A percentile compares a stretch with the other conserved stretches of the same genome.
phyloP scores from a whole-genome alignment of 176 grass and related monocot genomes.

The Leersia perrieri region DNA sequence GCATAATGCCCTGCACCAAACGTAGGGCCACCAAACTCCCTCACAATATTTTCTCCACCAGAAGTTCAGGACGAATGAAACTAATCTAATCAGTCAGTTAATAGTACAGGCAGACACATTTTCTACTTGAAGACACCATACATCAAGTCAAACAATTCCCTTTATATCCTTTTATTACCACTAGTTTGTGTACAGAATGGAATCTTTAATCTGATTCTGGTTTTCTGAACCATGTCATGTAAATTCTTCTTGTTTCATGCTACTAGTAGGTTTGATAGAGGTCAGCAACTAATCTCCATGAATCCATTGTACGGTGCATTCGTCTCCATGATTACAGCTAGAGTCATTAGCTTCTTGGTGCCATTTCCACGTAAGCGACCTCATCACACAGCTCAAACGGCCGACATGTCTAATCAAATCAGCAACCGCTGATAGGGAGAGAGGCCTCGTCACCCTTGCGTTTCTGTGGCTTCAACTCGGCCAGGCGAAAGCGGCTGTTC shows the following conservation, averaged over 20 bases:
- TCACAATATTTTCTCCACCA: not conserved
- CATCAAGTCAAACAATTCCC: not conserved
- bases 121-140: not conserved
- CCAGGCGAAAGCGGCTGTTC: not conserved
- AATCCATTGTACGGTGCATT: not conserved
- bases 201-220: not conserved
- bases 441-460: constrained; percentile 2
- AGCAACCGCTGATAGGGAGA: not conserved
- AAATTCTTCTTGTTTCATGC: not conserved
- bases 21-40: not conserved
- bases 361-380: not conserved
- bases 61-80: not conserved
- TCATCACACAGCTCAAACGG: not conserved
- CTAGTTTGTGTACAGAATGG: not conserved
- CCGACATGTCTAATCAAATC: constrained; percentile 29
- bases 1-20: constrained; percentile 52
- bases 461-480: constrained; percentile 14
- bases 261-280: not conserved
- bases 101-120: not conserved
- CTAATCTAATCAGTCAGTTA: not conserved
- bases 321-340: not conserved
- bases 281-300: not conserved
- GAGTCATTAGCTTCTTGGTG: not conserved
- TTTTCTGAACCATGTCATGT: not conserved
- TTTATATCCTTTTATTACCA: not conserved